phyloP scores from a whole-genome alignment of 768 basidiomycete species.

The Suillus cothurnatus region DNA sequence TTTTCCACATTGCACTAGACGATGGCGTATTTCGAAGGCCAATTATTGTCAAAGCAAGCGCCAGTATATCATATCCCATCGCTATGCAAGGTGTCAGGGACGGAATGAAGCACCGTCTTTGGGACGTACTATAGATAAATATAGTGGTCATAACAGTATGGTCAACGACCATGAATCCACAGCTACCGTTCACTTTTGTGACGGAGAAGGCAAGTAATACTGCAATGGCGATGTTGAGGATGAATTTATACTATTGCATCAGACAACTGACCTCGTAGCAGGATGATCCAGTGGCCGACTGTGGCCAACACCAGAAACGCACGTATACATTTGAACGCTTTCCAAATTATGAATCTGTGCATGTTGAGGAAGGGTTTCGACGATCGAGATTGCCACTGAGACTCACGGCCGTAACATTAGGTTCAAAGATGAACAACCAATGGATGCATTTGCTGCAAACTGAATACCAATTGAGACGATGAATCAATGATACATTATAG shows the following conservation, averaged over 20 bases:
- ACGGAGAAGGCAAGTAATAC: background rate
- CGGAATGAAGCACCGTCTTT: too few species aligned
- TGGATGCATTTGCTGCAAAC: conserved; percentile 3
- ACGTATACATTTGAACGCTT: background rate
- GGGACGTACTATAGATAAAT: conserved; percentile 4
- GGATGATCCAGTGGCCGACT: background rate
- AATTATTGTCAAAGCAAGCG: background rate
- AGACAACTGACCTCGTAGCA: background rate
- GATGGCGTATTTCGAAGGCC: conserved; percentile 4
- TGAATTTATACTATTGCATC: background rate
- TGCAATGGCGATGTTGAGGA: background rate
- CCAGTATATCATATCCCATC: conserved; percentile 4
- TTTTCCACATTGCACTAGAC: background rate
- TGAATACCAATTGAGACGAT: background rate
- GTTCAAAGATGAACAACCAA: conserved; percentile 3
- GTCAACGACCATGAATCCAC: background rate
- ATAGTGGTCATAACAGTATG: background rate
- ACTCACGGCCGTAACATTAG: conserved; percentile 1
- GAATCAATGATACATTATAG: background rate
- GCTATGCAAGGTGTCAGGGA: background rate
- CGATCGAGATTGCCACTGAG: too few species aligned
- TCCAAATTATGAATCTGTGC: conserved; percentile 1
- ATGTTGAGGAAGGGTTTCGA: background rate
- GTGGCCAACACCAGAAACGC: conserved; percentile 1
- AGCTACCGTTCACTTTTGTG: background rate